These are phyloP conservation scores for Prunus fruticosa DNA, from an alignment of 306 rosid genomes.

Conservation along the genomic window DNA sequence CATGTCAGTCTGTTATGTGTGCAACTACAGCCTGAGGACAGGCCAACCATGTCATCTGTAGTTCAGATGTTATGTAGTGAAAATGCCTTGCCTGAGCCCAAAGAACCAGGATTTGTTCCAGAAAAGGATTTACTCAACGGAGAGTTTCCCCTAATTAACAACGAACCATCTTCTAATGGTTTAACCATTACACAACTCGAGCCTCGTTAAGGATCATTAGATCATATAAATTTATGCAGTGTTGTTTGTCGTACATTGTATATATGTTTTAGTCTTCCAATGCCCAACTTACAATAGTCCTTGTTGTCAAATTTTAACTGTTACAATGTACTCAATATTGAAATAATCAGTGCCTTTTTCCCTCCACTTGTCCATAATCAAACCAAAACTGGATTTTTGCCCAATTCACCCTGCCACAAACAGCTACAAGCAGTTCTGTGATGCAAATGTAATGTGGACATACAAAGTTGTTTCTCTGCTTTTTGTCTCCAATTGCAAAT, in stretches of 20 bases:
- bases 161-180: slow-evolving; percentile 23
- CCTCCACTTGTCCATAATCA: background rate
- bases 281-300: background rate
- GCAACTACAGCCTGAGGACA: slow-evolving; percentile 36
- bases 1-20: slow-evolving; percentile 52
- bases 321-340: background rate
- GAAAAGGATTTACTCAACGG: slow-evolving; percentile 1
- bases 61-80: slow-evolving; percentile 42
- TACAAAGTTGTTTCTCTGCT: no score
- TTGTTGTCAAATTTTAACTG: background rate
- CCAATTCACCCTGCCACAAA: no score
- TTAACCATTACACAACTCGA: slow-evolving; percentile 13
- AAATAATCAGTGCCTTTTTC: background rate
- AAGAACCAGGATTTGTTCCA: slow-evolving; percentile 44
- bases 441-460: no score
- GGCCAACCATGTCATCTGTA: slow-evolving; percentile 37
- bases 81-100: slow-evolving; percentile 32
- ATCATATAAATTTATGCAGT: background rate
- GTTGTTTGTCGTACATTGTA: background rate
- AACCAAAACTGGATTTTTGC: no score
- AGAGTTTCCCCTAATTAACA: slow-evolving; percentile 1
- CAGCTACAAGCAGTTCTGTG: no score
- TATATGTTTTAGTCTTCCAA: background rate
- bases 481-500: background rate
- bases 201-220: slow-evolving; percentile 26